phyloP scores from a whole-genome alignment of 257 asterid genomes.

The Salvia splendens region DNA sequence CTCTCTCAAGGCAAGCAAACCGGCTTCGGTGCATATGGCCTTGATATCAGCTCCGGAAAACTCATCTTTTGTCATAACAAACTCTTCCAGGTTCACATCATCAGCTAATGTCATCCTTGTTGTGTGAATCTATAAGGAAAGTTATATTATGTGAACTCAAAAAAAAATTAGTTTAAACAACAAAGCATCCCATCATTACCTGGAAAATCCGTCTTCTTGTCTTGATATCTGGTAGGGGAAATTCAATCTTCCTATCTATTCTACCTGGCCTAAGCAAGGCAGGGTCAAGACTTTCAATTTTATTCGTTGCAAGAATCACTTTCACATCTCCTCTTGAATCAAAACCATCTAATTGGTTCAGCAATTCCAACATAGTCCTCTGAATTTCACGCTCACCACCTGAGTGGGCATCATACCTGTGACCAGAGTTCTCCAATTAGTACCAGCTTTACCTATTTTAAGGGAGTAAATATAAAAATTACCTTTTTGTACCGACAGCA shows the following conservation, averaged over 20 bases:
- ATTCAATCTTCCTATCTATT: slow-evolving; percentile 85
- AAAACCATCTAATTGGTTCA: too few relatives aligned
- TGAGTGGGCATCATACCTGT: slow-evolving; percentile 89
- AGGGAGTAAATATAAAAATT: slow-evolving; percentile 15
- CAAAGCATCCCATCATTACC: slow-evolving; percentile 43
- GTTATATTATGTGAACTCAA: background rate
- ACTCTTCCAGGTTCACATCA: slow-evolving; percentile 91
- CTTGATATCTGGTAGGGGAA: slow-evolving; percentile 90
- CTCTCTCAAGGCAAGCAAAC: slow-evolving; percentile 88
- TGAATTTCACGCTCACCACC: slow-evolving; percentile 99
- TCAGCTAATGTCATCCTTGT: slow-evolving; percentile 88
- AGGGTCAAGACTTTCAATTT: slow-evolving; percentile 87
- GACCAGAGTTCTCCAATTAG: slow-evolving; percentile 20
- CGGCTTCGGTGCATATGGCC: slow-evolving; percentile 54
- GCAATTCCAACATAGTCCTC: too few relatives aligned
- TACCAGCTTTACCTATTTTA: slow-evolving; percentile 9
- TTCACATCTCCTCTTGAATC: too few relatives aligned
- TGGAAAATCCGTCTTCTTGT: slow-evolving; percentile 84
- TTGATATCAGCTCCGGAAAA: background rate
- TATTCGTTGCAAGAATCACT: too few relatives aligned
- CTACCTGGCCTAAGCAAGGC: slow-evolving; percentile 92
- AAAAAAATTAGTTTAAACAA: background rate
- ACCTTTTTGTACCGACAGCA: slow-evolving; percentile 94
- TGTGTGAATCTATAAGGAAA: slow-evolving; percentile 67
- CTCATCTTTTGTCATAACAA: slow-evolving; percentile 92